A percentile compares a stretch with the other conserved stretches of the same genome.
Evolutionary conservation across 805 yeast genomes (phyloP).

Genomic region (Candida maltosa): DNA sequence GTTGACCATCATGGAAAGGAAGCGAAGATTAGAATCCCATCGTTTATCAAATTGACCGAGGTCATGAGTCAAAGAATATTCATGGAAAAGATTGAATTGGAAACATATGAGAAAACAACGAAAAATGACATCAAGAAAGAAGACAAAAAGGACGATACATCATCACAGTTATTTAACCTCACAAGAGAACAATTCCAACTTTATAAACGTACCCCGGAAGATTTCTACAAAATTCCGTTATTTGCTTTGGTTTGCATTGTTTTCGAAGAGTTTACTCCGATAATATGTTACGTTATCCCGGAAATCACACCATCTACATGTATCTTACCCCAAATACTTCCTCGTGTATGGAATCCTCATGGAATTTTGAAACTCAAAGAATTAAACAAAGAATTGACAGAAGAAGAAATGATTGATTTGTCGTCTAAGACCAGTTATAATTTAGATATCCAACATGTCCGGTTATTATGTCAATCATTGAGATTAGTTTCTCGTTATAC

Average conservation of each 20-base stretch:
- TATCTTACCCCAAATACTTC: slow-evolving; percentile 45
- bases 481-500: slow-evolving; percentile 37
- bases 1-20: slow-evolving; percentile 22
- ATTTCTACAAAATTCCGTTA: slow-evolving; percentile 50
- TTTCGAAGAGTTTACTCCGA: slow-evolving; percentile 54
- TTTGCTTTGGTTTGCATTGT: slow-evolving; percentile 46
- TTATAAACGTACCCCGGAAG: slow-evolving; percentile 47
- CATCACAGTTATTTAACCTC: slow-evolving; percentile 29
- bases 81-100: slow-evolving; percentile 33
- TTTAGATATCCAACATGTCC: slow-evolving; percentile 36
- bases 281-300: slow-evolving; percentile 51
- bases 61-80: slow-evolving; percentile 33
- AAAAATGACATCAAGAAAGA: background rate
- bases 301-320: slow-evolving; percentile 59
- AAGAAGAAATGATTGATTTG: slow-evolving; percentile 15
- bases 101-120: slow-evolving; percentile 8
- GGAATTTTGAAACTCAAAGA: slow-evolving; percentile 11
- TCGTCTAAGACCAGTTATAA: slow-evolving; percentile 48
- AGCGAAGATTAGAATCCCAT: slow-evolving; percentile 25
- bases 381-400: slow-evolving; percentile 5
- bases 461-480: slow-evolving; percentile 31
- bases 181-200: slow-evolving; percentile 49
- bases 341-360: slow-evolving; percentile 29
- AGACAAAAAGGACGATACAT: background rate
- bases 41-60: slow-evolving; percentile 31